These are phyloP conservation scores for Osmanthus fragrans DNA, from an alignment of 257 asterid species.

Conservation along the genomic window DNA sequence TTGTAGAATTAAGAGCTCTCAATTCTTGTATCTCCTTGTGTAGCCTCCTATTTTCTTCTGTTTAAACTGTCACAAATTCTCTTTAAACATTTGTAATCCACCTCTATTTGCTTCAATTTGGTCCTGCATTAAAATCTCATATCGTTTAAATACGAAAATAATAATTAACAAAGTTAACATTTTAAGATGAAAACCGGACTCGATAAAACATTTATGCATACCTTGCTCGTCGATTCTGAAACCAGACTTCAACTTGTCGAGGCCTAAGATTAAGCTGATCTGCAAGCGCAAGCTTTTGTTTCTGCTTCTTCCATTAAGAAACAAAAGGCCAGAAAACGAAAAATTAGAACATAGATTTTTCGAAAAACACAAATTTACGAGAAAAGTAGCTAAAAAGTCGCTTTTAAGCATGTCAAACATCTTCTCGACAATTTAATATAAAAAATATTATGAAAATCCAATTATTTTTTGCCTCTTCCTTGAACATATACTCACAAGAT, in stretches of 20 bases:
- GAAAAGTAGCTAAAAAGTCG: too few relatives aligned
- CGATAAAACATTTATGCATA: slow-evolving; percentile 3
- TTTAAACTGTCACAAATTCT: slow-evolving; percentile 70
- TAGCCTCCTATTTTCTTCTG: slow-evolving; percentile 67
- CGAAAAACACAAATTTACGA: not conserved
- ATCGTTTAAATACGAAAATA: not conserved
- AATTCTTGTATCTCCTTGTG: slow-evolving; percentile 74
- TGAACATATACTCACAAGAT: slow-evolving; percentile 55
- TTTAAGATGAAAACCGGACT: too few relatives aligned
- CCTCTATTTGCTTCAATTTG: slow-evolving; percentile 85
- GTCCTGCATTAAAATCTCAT: slow-evolving; percentile 43
- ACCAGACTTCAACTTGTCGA: slow-evolving; percentile 94
- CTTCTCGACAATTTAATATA: too few relatives aligned
- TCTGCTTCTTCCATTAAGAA: slow-evolving; percentile 35
- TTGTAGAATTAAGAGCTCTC: slow-evolving; percentile 66
- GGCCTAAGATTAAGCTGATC: slow-evolving; percentile 83
- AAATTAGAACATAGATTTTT: not conserved
- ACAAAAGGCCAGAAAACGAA: not conserved
- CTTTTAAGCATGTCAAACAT: not conserved
- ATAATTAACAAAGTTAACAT: not conserved
- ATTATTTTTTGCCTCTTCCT: too few relatives aligned
- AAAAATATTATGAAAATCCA: too few relatives aligned
- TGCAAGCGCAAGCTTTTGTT: slow-evolving; percentile 78
- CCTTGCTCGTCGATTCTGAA: slow-evolving; percentile 93
- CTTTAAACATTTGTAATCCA: slow-evolving; percentile 81